Evolutionary conservation across 305 asterid species (phyloP), one percentile per base, ranked within the genome.

Genomic region (Fraxinus latifolia): DNA sequence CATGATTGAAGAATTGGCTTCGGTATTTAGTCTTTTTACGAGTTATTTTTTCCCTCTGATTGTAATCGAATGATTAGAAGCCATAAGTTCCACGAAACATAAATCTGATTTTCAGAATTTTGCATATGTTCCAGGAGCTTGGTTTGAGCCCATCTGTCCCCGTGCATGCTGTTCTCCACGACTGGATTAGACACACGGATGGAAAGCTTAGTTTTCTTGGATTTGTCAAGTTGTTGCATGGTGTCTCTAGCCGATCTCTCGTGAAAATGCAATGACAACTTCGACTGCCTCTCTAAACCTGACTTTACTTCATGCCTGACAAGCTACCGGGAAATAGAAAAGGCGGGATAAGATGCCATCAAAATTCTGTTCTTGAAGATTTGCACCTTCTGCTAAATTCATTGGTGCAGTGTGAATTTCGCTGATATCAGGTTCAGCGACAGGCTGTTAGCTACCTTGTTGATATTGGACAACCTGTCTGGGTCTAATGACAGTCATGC

Each of bases 201-300:
- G 97, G 97, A 85, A 92, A 92, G 83, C 94, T 92, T 39, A 92
- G 97, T 78, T 91, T 92, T 84, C 90, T 91, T 12, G 97, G 97
- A 60, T 92, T 91, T 70, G 88, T 84, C 50, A 90, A 91, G 84
- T 44, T 92, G 89, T 85, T 92, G 89, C 97, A 91, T 11, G 96
- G 94, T 11, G 84, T 85, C 23, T 92, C 95, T 5, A 89, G 90
- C 87, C 93, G 97, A 11, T 78, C 91, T 44, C 83, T 87, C 29
- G 86, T 89, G 19, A 92, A 90, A 87, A 82, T 77, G 42, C 92
- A 90, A 79, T 91, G 83, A 86, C 79, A 79, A 32, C 27, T 31
- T 31, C 5, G 31, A 14, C 11, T 34, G 36, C 72, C 12, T 11
- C n/a, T 32, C 32, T 12, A 72, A 33, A 33, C 39, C 65, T 7